A percentile compares a stretch with the other conserved stretches of the same genome.
Evolutionary conservation across 2,329 filamentous ascomycete species (phyloP).

Genomic region (Nothophaeocryptopus gaeumannii): DNA sequence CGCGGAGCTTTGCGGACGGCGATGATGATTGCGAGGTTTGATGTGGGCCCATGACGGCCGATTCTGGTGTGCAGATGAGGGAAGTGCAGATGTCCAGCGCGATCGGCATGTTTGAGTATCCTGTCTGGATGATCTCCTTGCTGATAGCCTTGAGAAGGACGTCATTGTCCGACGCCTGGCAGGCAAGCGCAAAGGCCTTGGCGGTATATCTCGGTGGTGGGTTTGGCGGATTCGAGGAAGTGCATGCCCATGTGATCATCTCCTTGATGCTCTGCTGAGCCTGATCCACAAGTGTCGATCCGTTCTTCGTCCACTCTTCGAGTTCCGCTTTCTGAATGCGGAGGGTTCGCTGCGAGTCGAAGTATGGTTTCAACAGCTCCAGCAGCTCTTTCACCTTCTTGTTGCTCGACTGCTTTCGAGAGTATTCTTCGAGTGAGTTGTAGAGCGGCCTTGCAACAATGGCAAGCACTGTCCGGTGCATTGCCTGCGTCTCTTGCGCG

Average conservation of each 20-base stretch:
- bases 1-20: constrained; percentile 33
- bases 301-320: constrained; percentile 56
- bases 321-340: constrained; percentile 65
- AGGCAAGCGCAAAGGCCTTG: constrained; percentile 62
- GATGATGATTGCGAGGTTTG: constrained; percentile 35
- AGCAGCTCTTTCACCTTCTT: constrained; percentile 67
- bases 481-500: constrained; percentile 67
- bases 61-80: constrained; percentile 64
- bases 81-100: constrained; percentile 68
- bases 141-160: constrained; percentile 61
- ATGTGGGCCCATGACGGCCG: constrained; percentile 28
- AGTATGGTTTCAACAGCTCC: constrained; percentile 59
- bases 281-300: constrained; percentile 30
- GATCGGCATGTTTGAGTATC: constrained; percentile 57
- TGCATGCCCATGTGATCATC: constrained; percentile 64
- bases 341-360: constrained; percentile 59
- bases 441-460: constrained; percentile 69
- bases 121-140: constrained; percentile 63
- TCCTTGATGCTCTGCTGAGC: constrained; percentile 61
- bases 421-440: constrained; percentile 63
- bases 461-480: constrained; percentile 69
- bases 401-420: constrained; percentile 63
- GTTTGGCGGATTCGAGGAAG: constrained; percentile 41
- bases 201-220: constrained; percentile 67
- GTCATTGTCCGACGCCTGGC: constrained; percentile 61